Evolutionary conservation across 2,329 filamentous ascomycete genomes (phyloP), one percentile per base, ranked within the genome.

Genomic region (Xylaria sp.): DNA sequence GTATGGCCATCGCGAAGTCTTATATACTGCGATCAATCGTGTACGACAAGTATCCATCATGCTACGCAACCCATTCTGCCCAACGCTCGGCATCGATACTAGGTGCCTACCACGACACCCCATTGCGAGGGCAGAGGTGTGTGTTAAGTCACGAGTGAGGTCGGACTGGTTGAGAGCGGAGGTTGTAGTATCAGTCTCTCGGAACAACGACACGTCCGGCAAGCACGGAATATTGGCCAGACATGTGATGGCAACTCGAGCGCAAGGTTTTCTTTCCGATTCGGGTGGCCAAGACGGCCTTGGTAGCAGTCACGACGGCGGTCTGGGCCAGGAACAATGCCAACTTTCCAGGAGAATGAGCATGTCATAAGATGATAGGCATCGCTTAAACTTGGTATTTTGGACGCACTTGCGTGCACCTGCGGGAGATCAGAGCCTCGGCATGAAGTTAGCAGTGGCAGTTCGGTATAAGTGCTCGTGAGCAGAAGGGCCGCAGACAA

Each of bases 221-320:
- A 49, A 11, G 18, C 47, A 49, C 18, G 18, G 4, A 19, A 13
- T 49, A 10, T 5, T 49, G 18, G 47, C 16, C 18, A 19, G 5
- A 42, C 57, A 62, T 62, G 60, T 62, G 59, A 62, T 57, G 39
- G 50, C 18, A 23, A 16, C 8, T 10, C n/a, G 37, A 23, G 50
- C 39, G 37, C 35, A 52, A 44, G 34, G 42, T 23, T 30, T 44
- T 48, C 47, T 42, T 37, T 56, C 42, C 44, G 53, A 54, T 47
- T 59, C 49, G 37, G 47, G 16, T 47, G n/a, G 50, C 19, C 42
- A 39, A 23, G 42, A 51, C 30, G 49, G 34, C 34, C 11, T 51
- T 3, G 52, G 35, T 19, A 39, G 53, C 37, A 11, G 48, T 11
- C 9, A 35, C 23, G 8, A 48, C 16, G 52, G 53, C 48, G 16